Base-by-base conservation (phyloP, 2,329 filamentous ascomycete genomes). In the Colletotrichum lupini region DNA sequence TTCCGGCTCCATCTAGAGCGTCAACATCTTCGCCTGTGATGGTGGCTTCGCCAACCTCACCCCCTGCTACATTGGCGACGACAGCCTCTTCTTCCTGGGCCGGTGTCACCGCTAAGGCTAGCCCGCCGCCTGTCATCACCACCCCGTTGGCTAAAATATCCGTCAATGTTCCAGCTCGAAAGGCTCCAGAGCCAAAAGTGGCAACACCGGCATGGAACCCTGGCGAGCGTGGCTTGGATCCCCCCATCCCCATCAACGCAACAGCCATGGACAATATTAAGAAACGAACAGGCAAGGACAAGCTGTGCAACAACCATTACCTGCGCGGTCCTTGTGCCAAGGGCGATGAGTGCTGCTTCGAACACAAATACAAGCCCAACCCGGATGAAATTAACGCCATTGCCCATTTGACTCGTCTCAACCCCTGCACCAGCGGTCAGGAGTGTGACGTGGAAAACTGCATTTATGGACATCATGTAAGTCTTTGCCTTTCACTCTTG, bases 231-330 rank as follows among this genome's bases (percentile, higher is more conserved):
- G 90, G 90, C 1, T 77, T 91, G 2, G 90, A 92, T 70, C 81
- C 85, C 22, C 83, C 86, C 1, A 86, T 91, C 35, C 80, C 80
- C 2, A 82, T 88, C 26, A 87, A 86, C 68, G 77, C 80, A 56
- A 73, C 78, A 1, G 85, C 85, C 8, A 79, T 91, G 72, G 89
- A 91, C 16, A 83, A 80, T 26, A 85, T 92, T 76, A 91, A 90
- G 82, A 88, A 86, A 77, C 84, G 89, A 71, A 87, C 86, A 68
- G 87, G 87, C 37, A 82, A 81, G 75, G 85, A 87, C 74, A 91
- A 91, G 79, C 81, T 91, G 8, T 92, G 90, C 83, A 92, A 92
- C 78, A 90, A 90, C 61, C 88, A 90, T 77, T 91, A 89, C 77
- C 84, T 92, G 35, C 84, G 88, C 22, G 89, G 89, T 0, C 87